Conservation (phyloP, 441 rosid genomes). For the Erodium moschatum region DNA sequence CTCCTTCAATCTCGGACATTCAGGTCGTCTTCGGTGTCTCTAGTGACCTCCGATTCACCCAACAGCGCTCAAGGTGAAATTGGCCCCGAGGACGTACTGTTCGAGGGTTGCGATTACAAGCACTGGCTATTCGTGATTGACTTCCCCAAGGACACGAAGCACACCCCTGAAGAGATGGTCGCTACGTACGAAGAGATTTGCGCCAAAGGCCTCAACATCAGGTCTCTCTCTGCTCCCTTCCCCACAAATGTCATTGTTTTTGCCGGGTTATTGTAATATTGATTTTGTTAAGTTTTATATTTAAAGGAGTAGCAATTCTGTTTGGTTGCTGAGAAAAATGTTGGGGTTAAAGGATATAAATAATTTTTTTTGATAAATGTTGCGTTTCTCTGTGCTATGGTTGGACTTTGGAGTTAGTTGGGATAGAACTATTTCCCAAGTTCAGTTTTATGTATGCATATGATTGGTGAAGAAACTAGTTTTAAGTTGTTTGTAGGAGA, state of each 20-base stretch:
- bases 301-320: not conserved
- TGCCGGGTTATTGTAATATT: no score
- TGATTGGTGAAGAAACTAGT: no score
- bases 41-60: conserved; percentile 27
- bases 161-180: conserved; percentile 60
- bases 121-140: conserved; percentile 72
- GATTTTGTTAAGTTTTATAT: no score
- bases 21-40: conserved; percentile 24
- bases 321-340: not conserved
- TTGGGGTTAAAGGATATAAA: not conserved
- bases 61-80: conserved; percentile 40
- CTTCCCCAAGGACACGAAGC: conserved; percentile 46
- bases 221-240: conserved; percentile 21
- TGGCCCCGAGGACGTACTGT: conserved; percentile 50
- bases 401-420: no score
- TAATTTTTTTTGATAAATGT: no score
- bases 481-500: not conserved
- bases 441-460: no score
- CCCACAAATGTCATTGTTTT: no score
- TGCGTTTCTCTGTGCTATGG: no score
- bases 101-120: conserved; percentile 69
- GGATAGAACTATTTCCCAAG: no score
- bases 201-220: conserved; percentile 49
- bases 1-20: conserved; percentile 21
- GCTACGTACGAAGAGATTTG: conserved; percentile 53